Evolutionary conservation across 768 basidiomycete genomes (phyloP).

Genomic region (Lyophyllum shimeji): DNA sequence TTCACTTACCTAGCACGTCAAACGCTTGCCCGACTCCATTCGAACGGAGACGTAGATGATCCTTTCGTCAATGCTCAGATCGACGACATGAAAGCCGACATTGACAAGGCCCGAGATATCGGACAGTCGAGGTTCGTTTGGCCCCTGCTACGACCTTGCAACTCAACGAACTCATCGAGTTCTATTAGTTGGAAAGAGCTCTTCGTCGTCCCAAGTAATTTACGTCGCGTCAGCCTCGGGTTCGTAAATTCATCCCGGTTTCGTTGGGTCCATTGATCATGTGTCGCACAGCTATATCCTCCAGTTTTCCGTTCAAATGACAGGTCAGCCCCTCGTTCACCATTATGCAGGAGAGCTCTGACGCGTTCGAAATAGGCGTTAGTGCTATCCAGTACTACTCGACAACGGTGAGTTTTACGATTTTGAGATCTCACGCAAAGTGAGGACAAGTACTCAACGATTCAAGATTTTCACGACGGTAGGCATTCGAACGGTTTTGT

Average conservation of each 20-base stretch:
- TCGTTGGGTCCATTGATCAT: slow-evolving; percentile 6
- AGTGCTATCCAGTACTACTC: slow-evolving; percentile 58
- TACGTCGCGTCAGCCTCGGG: slow-evolving; percentile 46
- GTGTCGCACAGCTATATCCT: slow-evolving; percentile 32
- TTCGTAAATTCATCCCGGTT: slow-evolving; percentile 19
- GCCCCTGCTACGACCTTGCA: background rate
- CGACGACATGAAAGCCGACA: slow-evolving; percentile 42
- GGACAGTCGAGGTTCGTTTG: slow-evolving; percentile 36
- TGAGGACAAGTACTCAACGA: background rate
- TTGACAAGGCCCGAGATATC: slow-evolving; percentile 31
- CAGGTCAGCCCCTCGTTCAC: slow-evolving; percentile 30
- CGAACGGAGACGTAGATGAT: slow-evolving; percentile 46
- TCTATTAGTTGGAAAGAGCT: slow-evolving; percentile 35
- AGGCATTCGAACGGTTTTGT: slow-evolving; percentile 14
- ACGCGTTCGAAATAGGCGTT: slow-evolving; percentile 27
- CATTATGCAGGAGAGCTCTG: background rate
- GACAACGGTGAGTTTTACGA: slow-evolving; percentile 29
- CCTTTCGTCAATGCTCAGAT: slow-evolving; percentile 46
- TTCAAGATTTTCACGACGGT: slow-evolving; percentile 36
- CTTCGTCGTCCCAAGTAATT: slow-evolving; percentile 41
- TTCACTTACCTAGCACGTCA: slow-evolving; percentile 21
- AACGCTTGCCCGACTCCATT: slow-evolving; percentile 53
- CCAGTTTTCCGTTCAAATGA: slow-evolving; percentile 62
- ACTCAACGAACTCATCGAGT: slow-evolving; percentile 6
- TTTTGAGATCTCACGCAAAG: background rate